phyloP scores from a whole-genome alignment of 306 rosid species.

The Fragaria ananassa region DNA sequence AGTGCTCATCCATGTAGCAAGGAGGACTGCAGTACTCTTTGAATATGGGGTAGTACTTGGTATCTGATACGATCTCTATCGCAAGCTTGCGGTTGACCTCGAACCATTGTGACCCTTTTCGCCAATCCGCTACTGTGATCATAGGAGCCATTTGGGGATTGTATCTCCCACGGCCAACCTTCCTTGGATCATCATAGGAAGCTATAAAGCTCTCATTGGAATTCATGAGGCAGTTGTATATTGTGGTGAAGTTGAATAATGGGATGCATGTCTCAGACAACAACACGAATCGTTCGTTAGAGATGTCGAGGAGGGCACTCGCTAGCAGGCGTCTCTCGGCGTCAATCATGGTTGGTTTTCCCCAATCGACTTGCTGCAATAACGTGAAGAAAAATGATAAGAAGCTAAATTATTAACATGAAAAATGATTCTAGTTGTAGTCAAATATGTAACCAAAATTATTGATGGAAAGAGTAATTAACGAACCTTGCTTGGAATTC shows the following conservation, averaged over 20 bases:
- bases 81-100: constrained; percentile 39
- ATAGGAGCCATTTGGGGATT: constrained; percentile 38
- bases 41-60: constrained; percentile 37
- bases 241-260: constrained; percentile 42
- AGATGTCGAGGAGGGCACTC: constrained; percentile 44
- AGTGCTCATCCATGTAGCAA: constrained; percentile 60
- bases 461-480: too few species aligned
- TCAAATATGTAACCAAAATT: too few species aligned
- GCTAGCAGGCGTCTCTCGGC: constrained; percentile 55
- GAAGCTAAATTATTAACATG: too few species aligned
- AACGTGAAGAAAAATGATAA: too few species aligned
- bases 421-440: too few species aligned
- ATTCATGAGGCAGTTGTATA: constrained; percentile 31
- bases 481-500: constrained; percentile 54
- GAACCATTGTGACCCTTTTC: constrained; percentile 61
- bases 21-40: constrained; percentile 40
- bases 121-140: constrained; percentile 35
- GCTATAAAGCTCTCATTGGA: constrained; percentile 26
- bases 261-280: constrained; percentile 51
- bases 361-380: constrained; percentile 44
- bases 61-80: constrained; percentile 37
- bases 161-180: constrained; percentile 48
- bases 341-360: constrained; percentile 41
- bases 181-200: constrained; percentile 50
- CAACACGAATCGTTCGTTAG: constrained; percentile 46